A percentile compares a stretch with the other conserved stretches of the same genome.
These are phyloP conservation scores for Millerozyma miso DNA, from an alignment of 805 yeast genomes.

Conservation along the genomic window DNA sequence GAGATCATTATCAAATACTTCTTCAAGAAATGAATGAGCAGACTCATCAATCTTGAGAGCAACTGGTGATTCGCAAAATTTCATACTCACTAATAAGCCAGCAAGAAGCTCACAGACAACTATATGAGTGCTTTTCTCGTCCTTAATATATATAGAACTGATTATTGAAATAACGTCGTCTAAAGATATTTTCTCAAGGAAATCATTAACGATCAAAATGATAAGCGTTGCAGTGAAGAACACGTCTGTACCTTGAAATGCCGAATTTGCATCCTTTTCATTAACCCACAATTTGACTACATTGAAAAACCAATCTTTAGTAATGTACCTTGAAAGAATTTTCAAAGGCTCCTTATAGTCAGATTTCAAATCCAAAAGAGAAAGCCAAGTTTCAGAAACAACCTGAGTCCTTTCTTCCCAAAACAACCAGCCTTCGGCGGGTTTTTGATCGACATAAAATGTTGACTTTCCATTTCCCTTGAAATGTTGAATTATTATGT, in stretches of 20 bases:
- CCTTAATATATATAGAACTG: slow-evolving; percentile 48
- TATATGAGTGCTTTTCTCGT: slow-evolving; percentile 75
- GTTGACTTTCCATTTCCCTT: slow-evolving; percentile 28
- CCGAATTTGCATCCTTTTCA: slow-evolving; percentile 65
- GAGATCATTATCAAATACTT: slow-evolving; percentile 52
- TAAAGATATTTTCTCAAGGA: slow-evolving; percentile 39
- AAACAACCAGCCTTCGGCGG: slow-evolving; percentile 64
- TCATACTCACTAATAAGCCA: slow-evolving; percentile 55
- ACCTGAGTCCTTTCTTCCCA: slow-evolving; percentile 63
- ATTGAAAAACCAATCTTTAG: slow-evolving; percentile 54
- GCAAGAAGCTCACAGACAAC: slow-evolving; percentile 66
- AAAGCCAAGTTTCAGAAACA: slow-evolving; percentile 29
- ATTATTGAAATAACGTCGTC: slow-evolving; percentile 52
- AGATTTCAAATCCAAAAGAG: slow-evolving; percentile 27
- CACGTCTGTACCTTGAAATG: slow-evolving; percentile 64
- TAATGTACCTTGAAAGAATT: slow-evolving; percentile 42
- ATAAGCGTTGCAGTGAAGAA: slow-evolving; percentile 50
- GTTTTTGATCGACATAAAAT: slow-evolving; percentile 55
- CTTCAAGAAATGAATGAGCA: slow-evolving; percentile 39
- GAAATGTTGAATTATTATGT: slow-evolving; percentile 15
- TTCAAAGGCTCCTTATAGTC: slow-evolving; percentile 41
- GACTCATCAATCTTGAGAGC: slow-evolving; percentile 40
- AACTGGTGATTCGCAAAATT: slow-evolving; percentile 24
- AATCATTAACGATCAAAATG: slow-evolving; percentile 43
- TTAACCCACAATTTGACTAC: slow-evolving; percentile 52